Evolutionary conservation across 2,329 filamentous ascomycete genomes (phyloP), one percentile per base, ranked within the genome.

Genomic region (Tothia fuscella): DNA sequence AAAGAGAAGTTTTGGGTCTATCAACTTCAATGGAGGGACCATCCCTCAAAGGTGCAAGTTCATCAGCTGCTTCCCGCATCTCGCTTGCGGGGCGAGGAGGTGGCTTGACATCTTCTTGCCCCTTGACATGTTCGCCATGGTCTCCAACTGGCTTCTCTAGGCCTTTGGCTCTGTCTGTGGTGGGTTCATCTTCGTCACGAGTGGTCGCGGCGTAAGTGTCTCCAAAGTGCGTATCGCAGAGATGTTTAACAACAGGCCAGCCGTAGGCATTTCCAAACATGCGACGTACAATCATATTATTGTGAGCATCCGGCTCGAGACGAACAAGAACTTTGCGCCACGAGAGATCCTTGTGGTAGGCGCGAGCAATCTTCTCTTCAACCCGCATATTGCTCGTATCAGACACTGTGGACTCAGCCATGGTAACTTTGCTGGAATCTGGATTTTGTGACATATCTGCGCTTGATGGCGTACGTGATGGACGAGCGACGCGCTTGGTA

Each of bases 301-400:
- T 98, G 65, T 98, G 91, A 0, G 91, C 91, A 61, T 98, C 91
- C 0, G 91, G 91, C 57, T 98, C 89, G 2, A 98, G 70, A 41
- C 91, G 82, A 12, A 98, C 91, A 3, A 98, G 74, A 1, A 98
- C 91, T 58, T 98, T 98, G 34, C 91, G 82, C 91, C 91, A 98
- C 2, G 85, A 84, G 16, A 98, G 64, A 48, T 86, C 86, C 10
- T 79, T 78, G 59, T 98, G 91, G 62, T 98, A 98, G 12, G 87
- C 91, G 35, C 91, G 76, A 2, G 91, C 91, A 50, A 98, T 98
- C 63, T 95, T 96, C 60, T 98, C 91, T 60, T 98, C 91, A 1
- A 96, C 87, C 48, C 83, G 85, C 77, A 96, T 88, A 16, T 16
- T 37, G n/a, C 10, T 24, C 12, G 20, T 12, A n/a, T 48, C 57